Conservation (phyloP, 2,329 filamentous ascomycete genomes). For the Aureobasidium sp. region DNA sequence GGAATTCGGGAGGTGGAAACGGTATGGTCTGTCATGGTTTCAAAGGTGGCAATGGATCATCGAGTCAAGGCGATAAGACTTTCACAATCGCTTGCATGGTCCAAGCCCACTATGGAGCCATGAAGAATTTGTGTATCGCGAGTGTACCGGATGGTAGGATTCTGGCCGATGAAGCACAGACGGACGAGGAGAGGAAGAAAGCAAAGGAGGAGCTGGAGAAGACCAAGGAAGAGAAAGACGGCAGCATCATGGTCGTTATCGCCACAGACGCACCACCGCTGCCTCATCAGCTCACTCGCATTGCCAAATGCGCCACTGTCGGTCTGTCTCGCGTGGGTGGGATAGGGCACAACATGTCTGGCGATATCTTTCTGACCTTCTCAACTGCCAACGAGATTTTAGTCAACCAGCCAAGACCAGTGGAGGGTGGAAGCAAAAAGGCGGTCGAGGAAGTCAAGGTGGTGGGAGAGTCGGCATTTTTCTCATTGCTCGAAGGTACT, state of each 20-base stretch:
- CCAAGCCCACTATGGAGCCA: background rate
- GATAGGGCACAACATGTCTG: background rate
- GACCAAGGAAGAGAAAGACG: background rate
- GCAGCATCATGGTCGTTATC: conserved; percentile 4
- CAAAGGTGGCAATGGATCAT: conserved; percentile 3
- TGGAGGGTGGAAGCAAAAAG: background rate
- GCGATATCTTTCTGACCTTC: conserved; percentile 1
- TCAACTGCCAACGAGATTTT: background rate
- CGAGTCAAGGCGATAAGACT: background rate
- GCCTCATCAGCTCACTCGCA: background rate
- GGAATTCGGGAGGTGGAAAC: background rate
- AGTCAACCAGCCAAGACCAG: background rate
- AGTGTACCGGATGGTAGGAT: background rate
- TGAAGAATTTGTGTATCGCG: background rate
- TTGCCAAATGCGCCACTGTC: background rate
- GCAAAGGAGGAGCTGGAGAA: background rate
- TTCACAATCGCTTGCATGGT: background rate
- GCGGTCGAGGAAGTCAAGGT: background rate
- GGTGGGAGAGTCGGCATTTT: background rate
- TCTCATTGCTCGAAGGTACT: background rate
- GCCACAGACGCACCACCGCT: background rate
- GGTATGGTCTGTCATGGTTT: conserved; percentile 8
- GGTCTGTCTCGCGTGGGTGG: background rate
- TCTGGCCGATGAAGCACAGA: background rate
- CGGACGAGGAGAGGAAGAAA: background rate